A percentile compares a stretch with the other conserved stretches of the same genome.
phyloP scores from a whole-genome alignment of 106 monocot species.

The Acorus calamus region DNA sequence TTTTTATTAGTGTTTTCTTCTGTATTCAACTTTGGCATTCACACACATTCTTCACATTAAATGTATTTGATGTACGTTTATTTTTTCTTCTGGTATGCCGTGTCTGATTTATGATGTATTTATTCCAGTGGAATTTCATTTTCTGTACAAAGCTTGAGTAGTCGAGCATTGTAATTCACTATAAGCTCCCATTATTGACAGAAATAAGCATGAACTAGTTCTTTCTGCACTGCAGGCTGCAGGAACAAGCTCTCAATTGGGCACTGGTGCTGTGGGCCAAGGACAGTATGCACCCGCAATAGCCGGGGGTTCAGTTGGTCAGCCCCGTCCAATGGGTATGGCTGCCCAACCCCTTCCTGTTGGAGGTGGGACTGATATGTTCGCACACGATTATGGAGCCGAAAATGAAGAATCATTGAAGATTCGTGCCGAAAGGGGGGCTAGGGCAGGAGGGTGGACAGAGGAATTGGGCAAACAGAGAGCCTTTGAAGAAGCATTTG shows the following conservation, averaged over 20 bases:
- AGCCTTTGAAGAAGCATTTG: conserved; percentile 82
- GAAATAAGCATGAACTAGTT: no score
- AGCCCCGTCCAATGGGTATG: conserved; percentile 61
- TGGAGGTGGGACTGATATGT: conserved; percentile 18
- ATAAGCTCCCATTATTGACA: no score
- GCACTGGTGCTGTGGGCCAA: conserved; percentile 5
- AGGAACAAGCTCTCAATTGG: conserved; percentile 20
- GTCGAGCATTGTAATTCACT: no score
- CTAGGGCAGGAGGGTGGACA: conserved; percentile 87
- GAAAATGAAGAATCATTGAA: conserved; percentile 63
- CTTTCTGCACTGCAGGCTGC: conserved; percentile 14
- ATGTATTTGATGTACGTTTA: no score
- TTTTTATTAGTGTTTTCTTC: no score
- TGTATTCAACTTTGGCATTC: no score
- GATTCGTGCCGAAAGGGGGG: conserved; percentile 47
- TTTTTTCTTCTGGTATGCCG: no score
- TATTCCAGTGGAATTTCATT: no score
- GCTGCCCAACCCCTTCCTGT: conserved; percentile 52
- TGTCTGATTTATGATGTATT: no score
- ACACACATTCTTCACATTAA: no score
- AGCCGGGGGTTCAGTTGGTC: conserved; percentile 35
- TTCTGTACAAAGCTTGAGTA: no score
- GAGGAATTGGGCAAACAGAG: conserved; percentile 53
- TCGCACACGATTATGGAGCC: conserved; percentile 22
- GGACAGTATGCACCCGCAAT: conserved; percentile 73